Percentiles rank a stretch among this genome's conserved stretches.
These are phyloP conservation scores for Didymella segeticola DNA, from an alignment of 2,329 filamentous ascomycete genomes.

Conservation along the genomic window DNA sequence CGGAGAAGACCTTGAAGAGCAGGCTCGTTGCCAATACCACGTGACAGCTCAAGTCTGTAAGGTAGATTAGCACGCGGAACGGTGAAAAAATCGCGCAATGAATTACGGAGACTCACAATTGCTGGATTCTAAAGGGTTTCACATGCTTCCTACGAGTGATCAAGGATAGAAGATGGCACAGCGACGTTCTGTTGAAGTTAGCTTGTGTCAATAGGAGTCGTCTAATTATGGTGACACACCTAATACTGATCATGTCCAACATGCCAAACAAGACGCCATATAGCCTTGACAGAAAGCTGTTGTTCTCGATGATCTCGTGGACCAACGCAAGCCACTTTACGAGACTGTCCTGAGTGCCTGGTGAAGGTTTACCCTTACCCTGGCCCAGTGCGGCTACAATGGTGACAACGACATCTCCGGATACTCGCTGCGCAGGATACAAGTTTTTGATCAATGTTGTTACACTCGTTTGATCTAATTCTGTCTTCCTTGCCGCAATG, in stretches of 20 bases:
- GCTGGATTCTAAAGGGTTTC: slow-evolving; percentile 81
- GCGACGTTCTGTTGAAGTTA: slow-evolving; percentile 48
- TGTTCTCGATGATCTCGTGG: slow-evolving; percentile 72
- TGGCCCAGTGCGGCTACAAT: slow-evolving; percentile 78
- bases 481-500: slow-evolving; percentile 69
- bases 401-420: slow-evolving; percentile 66
- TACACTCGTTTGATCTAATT: slow-evolving; percentile 78
- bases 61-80: slow-evolving; percentile 29
- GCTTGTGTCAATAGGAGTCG: slow-evolving; percentile 12
- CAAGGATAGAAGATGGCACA: slow-evolving; percentile 80
- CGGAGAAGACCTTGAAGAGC: slow-evolving; percentile 75
- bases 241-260: slow-evolving; percentile 78
- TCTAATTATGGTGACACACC: slow-evolving; percentile 53
- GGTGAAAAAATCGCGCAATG: background rate
- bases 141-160: slow-evolving; percentile 84
- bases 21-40: slow-evolving; percentile 68
- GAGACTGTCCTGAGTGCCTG: slow-evolving; percentile 72
- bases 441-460: slow-evolving; percentile 74
- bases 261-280: slow-evolving; percentile 83
- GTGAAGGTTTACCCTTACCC: slow-evolving; percentile 75
- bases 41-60: slow-evolving; percentile 56
- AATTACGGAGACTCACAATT: slow-evolving; percentile 54
- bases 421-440: slow-evolving; percentile 74
- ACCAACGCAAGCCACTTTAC: slow-evolving; percentile 81
- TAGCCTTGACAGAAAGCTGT: slow-evolving; percentile 68